phyloP scores from a whole-genome alignment of 2,329 filamentous ascomycete species.

The Trichoderma polysporum region DNA sequence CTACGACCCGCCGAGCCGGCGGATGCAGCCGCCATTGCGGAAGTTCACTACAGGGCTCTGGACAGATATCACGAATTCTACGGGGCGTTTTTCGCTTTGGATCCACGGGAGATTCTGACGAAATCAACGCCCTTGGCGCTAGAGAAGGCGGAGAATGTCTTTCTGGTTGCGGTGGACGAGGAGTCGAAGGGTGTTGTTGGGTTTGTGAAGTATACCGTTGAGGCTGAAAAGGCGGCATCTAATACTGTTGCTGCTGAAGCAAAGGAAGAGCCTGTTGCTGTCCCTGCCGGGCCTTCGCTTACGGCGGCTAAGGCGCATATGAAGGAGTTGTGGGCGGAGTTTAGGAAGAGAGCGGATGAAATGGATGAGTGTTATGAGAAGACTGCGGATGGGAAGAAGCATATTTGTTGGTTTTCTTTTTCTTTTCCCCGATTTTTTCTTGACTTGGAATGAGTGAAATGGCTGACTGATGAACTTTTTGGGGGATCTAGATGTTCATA shows the following conservation, averaged over 20 bases:
- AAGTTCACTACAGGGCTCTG: slow-evolving; percentile 25
- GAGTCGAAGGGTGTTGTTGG: background rate
- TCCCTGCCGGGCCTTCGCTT: slow-evolving; percentile 10
- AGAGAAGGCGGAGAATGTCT: background rate
- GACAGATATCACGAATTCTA: slow-evolving; percentile 25
- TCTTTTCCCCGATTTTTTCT: background rate
- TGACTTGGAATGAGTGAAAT: background rate
- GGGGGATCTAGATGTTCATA: slow-evolving; percentile 23
- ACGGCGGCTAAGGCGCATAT: slow-evolving; percentile 23
- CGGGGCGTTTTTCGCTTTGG: slow-evolving; percentile 22
- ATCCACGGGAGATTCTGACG: slow-evolving; percentile 21
- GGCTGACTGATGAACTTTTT: background rate
- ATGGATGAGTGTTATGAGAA: slow-evolving; percentile 27
- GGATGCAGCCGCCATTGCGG: slow-evolving; percentile 22
- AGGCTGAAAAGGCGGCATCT: background rate
- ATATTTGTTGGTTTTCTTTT: slow-evolving; percentile 23
- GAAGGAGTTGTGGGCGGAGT: slow-evolving; percentile 27
- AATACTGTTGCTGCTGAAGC: background rate
- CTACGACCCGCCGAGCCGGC: slow-evolving; percentile 20
- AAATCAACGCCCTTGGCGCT: slow-evolving; percentile 2
- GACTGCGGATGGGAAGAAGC: slow-evolving; percentile 20
- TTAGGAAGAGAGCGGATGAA: slow-evolving; percentile 21
- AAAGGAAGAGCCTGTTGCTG: background rate
- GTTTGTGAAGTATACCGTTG: slow-evolving; percentile 18
- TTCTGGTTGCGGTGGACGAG: slow-evolving; percentile 18